These are phyloP conservation scores for Marasmius sp. DNA, from an alignment of 1,284 basidiomycete species.

Conservation along the genomic window DNA sequence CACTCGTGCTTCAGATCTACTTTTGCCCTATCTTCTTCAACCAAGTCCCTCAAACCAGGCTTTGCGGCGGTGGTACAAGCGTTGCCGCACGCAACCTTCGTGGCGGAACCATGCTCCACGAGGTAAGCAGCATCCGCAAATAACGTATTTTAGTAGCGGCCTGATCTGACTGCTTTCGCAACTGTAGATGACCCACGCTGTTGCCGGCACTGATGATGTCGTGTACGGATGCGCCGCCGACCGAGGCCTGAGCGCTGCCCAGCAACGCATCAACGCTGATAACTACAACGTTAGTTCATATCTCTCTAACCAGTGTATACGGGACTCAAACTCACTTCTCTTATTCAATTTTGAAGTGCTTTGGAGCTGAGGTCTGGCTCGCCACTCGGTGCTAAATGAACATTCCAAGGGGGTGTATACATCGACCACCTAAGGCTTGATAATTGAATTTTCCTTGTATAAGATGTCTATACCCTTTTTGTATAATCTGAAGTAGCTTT, in stretches of 20 bases:
- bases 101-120: constrained; percentile 20
- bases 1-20: constrained; percentile 14
- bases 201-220: constrained; percentile 15
- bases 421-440: no score
- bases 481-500: no score
- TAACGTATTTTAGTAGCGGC: no score
- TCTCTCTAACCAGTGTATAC: not conserved
- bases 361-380: no score
- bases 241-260: constrained; percentile 13
- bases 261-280: constrained; percentile 15
- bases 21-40: constrained; percentile 21
- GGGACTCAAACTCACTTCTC: no score
- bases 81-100: constrained; percentile 18
- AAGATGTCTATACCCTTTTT: no score
- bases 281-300: constrained; percentile 19
- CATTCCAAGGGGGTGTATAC: no score
- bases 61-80: constrained; percentile 15
- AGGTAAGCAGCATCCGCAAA: constrained; percentile 4
- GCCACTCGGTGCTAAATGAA: no score
- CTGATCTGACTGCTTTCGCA: no score
- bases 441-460: no score
- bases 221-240: constrained; percentile 18
- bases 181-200: constrained; percentile 23
- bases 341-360: no score
- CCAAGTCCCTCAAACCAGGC: constrained; percentile 12